Percentiles rank a stretch among this genome's conserved stretches.
Evolutionary conservation across 495 filamentous ascomycete species (phyloP).

Genomic region (Penicillium malachiteum): DNA sequence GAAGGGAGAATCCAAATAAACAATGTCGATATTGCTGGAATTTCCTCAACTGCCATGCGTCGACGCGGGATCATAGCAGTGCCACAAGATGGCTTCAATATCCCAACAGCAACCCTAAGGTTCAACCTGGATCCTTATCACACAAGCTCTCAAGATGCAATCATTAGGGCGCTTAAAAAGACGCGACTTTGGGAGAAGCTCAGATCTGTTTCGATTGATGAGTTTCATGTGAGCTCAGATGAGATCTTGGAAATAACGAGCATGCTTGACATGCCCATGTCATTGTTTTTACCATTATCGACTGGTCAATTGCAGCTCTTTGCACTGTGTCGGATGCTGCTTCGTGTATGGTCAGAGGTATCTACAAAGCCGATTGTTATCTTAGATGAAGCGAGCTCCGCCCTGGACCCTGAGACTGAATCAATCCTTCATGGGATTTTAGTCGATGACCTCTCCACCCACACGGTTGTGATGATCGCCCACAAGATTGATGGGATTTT

Average conservation of each 20-base stretch:
- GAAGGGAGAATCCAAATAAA: background rate
- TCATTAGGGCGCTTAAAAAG: background rate
- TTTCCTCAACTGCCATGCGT: background rate
- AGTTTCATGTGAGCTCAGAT: background rate
- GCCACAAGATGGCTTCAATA: constrained; percentile 8
- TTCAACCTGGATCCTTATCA: constrained; percentile 9
- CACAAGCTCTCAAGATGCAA: background rate
- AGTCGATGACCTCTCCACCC: background rate
- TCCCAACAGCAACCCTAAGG: constrained; percentile 1
- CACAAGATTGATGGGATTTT: constrained; percentile 1
- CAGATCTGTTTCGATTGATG: background rate
- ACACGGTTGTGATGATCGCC: constrained; percentile 3
- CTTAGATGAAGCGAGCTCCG: constrained; percentile 7
- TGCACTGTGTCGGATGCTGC: constrained; percentile 3
- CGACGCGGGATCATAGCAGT: constrained; percentile 5
- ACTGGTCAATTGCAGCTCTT: constrained; percentile 4
- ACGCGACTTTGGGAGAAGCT: constrained; percentile 5
- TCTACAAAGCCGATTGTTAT: constrained; percentile 3
- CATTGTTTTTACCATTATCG: constrained; percentile 1
- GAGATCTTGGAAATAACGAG: background rate
- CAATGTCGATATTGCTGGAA: background rate
- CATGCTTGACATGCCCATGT: constrained; percentile 4
- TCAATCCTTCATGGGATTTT: constrained; percentile 1
- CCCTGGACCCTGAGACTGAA: background rate
- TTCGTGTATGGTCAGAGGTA: background rate